Base-by-base conservation (phyloP, 495 filamentous ascomycete genomes). In the Saxophila tyrrhenica region DNA sequence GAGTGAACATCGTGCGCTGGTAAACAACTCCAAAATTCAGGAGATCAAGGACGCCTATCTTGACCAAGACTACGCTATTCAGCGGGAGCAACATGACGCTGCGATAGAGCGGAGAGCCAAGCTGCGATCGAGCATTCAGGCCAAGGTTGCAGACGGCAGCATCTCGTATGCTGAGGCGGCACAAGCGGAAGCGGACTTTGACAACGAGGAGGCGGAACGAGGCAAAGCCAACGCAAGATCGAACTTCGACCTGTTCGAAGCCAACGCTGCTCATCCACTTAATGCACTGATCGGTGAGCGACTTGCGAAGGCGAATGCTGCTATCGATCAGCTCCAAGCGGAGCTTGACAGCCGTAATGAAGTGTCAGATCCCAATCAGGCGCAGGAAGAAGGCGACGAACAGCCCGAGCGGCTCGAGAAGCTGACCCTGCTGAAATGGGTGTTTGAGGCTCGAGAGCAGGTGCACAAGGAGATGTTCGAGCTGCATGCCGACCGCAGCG, bases 371-470 rank as follows among this genome's bases (percentile, higher is more conserved):
- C 88, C 88, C 2, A 88, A 92, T 59, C 76, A 84, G 52, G 83
- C 87, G 0, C 90, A 95, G 61, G 89, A 94, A 67, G 90, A 95
- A 67, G 91, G 91, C 51, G 90, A 96, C 62, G 91, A 95, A 65
- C 85, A 91, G 64, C 89, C 92, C 0, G 94, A 97, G 70, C 74
- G 97, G 0, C 74, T 96, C 1, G 92, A 98, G 69, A 92, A 92
- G 58, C 75, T 98, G 2, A 97, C 92, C 0, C 80, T 94, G 23
- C 74, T 97, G 10, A 98, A 98, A 64, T 98, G 92, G 92, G 83
- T 97, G 24, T 97, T 95, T 62, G 92, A 98, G 62, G 85, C 85
- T 5, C 82, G 90, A 5, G 94, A 98, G 67, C 76, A 80, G 51
- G 78, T 97, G 3, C 84, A 96, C 65, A 79, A 82, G 3, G 84